phyloP scores from a whole-genome alignment of 148 eudicot genomes.

The Dysphania ambrosioides region DNA sequence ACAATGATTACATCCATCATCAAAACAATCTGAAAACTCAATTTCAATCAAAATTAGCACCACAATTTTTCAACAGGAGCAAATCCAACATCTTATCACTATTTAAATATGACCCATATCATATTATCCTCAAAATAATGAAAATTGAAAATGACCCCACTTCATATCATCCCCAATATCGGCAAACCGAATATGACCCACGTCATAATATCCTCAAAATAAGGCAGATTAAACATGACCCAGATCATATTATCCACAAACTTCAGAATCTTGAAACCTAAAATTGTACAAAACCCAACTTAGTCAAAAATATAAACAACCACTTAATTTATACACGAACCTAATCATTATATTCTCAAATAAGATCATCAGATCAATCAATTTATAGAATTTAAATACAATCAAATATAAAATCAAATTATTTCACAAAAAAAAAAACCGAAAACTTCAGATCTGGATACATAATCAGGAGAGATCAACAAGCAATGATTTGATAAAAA shows the following conservation, averaged over 20 bases:
- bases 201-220: neutral
- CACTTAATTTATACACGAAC: constrained; percentile 17
- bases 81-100: constrained; percentile 4
- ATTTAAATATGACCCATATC: constrained; percentile 5
- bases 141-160: too few species aligned
- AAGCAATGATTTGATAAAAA: neutral
- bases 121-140: neutral
- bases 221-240: neutral
- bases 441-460: constrained; percentile 24
- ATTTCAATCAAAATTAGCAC: neutral
- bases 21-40: constrained; percentile 6
- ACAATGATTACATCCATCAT: constrained; percentile 1
- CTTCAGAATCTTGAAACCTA: neutral
- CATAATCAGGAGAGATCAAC: constrained; percentile 5
- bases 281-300: neutral
- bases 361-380: neutral
- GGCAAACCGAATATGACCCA: constrained; percentile 10
- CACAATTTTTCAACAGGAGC: constrained; percentile 5
- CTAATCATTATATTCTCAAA: constrained; percentile 8
- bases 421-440: neutral
- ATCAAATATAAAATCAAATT: neutral
- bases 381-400: neutral
- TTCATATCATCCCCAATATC: too few species aligned
- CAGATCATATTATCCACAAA: neutral
- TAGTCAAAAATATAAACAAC: neutral